A percentile compares a stretch with the other conserved stretches of the same genome.
Conservation (phyloP, 306 rosid genomes). For the Luffa acutangula region DNA sequence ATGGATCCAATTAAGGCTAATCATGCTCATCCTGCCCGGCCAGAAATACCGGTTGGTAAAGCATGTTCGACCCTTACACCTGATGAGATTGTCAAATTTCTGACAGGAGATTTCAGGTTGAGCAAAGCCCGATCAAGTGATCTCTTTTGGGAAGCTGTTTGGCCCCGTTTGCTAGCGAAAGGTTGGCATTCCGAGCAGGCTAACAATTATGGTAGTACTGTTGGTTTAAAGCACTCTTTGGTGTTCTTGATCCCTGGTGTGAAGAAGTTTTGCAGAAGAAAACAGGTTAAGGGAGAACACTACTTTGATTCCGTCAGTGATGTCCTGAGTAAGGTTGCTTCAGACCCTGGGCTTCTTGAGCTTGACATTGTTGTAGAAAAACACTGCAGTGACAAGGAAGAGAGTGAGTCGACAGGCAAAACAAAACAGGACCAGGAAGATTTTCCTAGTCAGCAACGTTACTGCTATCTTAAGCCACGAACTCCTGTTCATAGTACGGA, state of each 20-base stretch:
- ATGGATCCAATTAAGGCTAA: slow-evolving; percentile 42
- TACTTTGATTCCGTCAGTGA: slow-evolving; percentile 76
- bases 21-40: slow-evolving; percentile 41
- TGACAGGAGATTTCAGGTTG: slow-evolving; percentile 74
- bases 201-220: slow-evolving; percentile 28
- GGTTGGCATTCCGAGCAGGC: slow-evolving; percentile 99
- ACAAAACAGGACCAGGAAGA: slow-evolving; percentile 9
- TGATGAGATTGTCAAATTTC: slow-evolving; percentile 55
- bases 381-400: slow-evolving; percentile 30
- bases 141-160: slow-evolving; percentile 96
- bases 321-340: slow-evolving; percentile 68
- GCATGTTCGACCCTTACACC: slow-evolving; percentile 63
- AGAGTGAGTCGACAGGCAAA: slow-evolving; percentile 1
- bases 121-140: slow-evolving; percentile 87
- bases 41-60: slow-evolving; percentile 79
- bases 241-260: slow-evolving; percentile 84
- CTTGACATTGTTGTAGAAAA: slow-evolving; percentile 48
- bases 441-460: slow-evolving; percentile 50
- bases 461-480: slow-evolving; percentile 77
- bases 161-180: slow-evolving; percentile 94
- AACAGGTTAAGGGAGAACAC: slow-evolving; percentile 64
- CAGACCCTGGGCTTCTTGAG: slow-evolving; percentile 71
- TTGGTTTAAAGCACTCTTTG: slow-evolving; percentile 43
- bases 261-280: slow-evolving; percentile 60
- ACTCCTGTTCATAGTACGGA: slow-evolving; percentile 35